phyloP scores from a whole-genome alignment of 2,329 filamentous ascomycete genomes.

The Nannizziopsis arthrosporioides region DNA sequence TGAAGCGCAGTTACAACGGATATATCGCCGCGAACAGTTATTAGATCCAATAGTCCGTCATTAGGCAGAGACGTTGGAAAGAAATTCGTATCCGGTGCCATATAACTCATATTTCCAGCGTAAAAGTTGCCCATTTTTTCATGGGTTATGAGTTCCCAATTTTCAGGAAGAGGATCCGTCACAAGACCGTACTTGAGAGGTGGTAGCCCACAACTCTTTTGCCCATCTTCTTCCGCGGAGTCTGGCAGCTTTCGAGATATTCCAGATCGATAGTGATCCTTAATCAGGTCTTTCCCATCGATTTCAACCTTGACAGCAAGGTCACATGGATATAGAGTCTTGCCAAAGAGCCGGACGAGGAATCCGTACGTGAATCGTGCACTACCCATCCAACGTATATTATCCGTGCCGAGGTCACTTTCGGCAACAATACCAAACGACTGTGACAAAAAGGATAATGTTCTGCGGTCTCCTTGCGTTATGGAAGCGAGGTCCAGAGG shows the following conservation, averaged over 20 bases:
- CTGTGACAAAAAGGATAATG: conserved; percentile 82
- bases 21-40: conserved; percentile 68
- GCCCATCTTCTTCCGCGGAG: conserved; percentile 27
- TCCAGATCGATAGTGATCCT: conserved; percentile 55
- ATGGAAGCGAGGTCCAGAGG: conserved; percentile 77
- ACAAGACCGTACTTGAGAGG: conserved; percentile 67
- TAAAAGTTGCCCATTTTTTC: conserved; percentile 86
- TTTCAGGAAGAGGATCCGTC: conserved; percentile 60
- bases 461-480: conserved; percentile 64
- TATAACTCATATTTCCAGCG: conserved; percentile 86
- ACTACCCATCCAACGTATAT: conserved; percentile 85
- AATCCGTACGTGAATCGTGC: conserved; percentile 78
- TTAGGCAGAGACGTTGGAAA: conserved; percentile 63
- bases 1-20: conserved; percentile 53
- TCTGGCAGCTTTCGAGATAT: conserved; percentile 24
- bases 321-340: conserved; percentile 78
- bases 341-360: conserved; percentile 60
- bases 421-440: conserved; percentile 83
- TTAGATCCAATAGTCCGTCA: conserved; percentile 76
- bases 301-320: conserved; percentile 74
- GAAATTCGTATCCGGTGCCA: conserved; percentile 78
- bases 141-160: conserved; percentile 62
- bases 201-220: conserved; percentile 51
- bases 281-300: conserved; percentile 61
- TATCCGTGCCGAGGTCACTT: conserved; percentile 75